These are phyloP conservation scores for Phytophthora sp. DNA, from an alignment of 352 stramenopile species.

Conservation along the genomic window DNA sequence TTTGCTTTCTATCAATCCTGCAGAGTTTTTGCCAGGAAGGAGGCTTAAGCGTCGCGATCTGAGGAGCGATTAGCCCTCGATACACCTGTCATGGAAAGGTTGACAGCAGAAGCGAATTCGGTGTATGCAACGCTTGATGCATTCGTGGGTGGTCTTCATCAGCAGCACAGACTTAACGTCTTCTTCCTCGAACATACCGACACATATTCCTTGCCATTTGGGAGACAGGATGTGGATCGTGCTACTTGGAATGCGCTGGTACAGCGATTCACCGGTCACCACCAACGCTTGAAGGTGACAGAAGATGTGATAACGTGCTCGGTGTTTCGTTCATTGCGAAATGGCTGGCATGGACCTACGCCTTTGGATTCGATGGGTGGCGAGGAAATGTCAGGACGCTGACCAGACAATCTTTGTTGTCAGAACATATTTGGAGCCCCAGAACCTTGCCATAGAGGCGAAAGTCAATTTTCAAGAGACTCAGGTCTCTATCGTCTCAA, in stretches of 20 bases:
- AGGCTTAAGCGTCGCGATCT: too few species aligned
- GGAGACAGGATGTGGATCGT: constrained; percentile 5
- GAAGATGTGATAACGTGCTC: constrained; percentile 14
- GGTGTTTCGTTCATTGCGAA: constrained; percentile 1
- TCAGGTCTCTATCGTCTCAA: constrained; percentile 14
- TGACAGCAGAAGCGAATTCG: neutral
- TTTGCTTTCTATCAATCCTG: too few species aligned
- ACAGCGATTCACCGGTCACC: too few species aligned
- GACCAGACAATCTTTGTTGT: constrained; percentile 17
- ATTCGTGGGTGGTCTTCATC: neutral
- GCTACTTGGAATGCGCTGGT: too few species aligned
- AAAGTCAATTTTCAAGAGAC: constrained; percentile 23
- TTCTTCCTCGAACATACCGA: constrained; percentile 19
- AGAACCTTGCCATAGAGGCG: neutral
- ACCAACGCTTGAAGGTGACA: constrained; percentile 1
- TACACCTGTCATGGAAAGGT: neutral
- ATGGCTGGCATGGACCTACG: constrained; percentile 3
- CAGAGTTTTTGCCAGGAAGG: too few species aligned
- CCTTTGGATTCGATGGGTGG: constrained; percentile 22
- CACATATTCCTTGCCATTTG: constrained; percentile 17
- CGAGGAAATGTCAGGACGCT: constrained; percentile 11
- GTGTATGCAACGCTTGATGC: constrained; percentile 16
- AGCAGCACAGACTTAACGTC: neutral
- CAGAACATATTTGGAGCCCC: constrained; percentile 9
- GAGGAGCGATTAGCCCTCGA: neutral